Percentiles rank a stretch among this genome's conserved stretches.
Evolutionary conservation across 2,329 filamentous ascomycete genomes (phyloP).

Genomic region (Huntiella bhutanensis): DNA sequence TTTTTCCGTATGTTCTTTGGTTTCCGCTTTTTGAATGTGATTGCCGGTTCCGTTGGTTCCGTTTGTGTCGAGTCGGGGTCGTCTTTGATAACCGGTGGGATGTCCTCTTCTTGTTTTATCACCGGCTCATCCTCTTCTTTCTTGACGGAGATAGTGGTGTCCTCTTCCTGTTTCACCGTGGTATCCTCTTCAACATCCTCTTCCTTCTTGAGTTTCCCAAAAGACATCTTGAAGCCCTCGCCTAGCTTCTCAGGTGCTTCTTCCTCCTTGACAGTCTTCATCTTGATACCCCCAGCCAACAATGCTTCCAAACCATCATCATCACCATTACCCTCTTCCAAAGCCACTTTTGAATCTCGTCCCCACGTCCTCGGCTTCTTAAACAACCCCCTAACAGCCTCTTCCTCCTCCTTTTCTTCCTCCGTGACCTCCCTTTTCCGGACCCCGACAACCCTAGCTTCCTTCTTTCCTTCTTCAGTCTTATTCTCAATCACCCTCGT

Average conservation of each 20-base stretch:
- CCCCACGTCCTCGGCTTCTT: conserved; percentile 40
- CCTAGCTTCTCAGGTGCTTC: neutral
- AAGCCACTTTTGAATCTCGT: conserved; percentile 30
- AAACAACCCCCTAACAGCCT: conserved; percentile 37
- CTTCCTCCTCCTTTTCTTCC: conserved; percentile 41
- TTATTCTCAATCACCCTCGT: conserved; percentile 36
- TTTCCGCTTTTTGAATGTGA: conserved; percentile 65
- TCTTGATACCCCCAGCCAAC: conserved; percentile 22
- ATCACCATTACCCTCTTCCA: conserved; percentile 19
- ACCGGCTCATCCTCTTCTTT: conserved; percentile 4
- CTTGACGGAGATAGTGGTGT: conserved; percentile 12
- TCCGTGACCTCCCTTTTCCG: conserved; percentile 43
- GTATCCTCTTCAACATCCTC: conserved; percentile 8
- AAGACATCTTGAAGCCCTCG: neutral
- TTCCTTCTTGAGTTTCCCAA: conserved; percentile 16
- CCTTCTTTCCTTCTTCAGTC: conserved; percentile 17
- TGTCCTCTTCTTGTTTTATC: neutral
- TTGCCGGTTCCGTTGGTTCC: conserved; percentile 15
- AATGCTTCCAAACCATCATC: conserved; percentile 45
- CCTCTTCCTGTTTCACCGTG: neutral
- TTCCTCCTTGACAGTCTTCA: neutral
- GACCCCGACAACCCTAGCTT: conserved; percentile 35
- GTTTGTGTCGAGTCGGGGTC: neutral
- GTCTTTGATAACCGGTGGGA: neutral
- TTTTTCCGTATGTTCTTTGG: conserved; percentile 44